These are phyloP conservation scores for Euphrasia confusa DNA, from an alignment of 257 asterid genomes.

Conservation along the genomic window DNA sequence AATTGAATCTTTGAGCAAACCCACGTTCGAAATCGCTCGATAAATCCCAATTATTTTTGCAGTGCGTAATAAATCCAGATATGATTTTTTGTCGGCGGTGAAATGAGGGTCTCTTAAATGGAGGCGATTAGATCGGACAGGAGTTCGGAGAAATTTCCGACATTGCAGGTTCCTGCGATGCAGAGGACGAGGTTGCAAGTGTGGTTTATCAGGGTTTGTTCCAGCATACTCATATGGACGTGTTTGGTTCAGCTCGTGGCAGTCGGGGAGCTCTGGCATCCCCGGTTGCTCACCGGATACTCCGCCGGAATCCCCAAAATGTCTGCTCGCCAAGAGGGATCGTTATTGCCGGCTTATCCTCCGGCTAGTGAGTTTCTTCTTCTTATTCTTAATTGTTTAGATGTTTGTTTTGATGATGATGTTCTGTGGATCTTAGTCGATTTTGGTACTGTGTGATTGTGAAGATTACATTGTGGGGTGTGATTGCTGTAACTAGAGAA, in stretches of 20 bases:
- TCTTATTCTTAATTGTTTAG: neutral
- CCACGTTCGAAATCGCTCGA: constrained; percentile 24
- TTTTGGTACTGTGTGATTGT: constrained; percentile 6
- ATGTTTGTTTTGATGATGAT: constrained; percentile 1
- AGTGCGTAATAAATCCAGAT: constrained; percentile 21
- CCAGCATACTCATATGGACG: constrained; percentile 87
- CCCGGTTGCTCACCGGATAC: constrained; percentile 48
- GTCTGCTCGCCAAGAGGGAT: constrained; percentile 40
- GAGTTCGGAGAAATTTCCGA: constrained; percentile 36
- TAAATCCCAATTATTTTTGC: constrained; percentile 3
- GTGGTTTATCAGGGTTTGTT: constrained; percentile 89
- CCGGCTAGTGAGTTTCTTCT: constrained; percentile 54
- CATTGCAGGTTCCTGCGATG: constrained; percentile 54
- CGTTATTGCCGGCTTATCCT: constrained; percentile 37
- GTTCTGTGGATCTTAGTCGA: constrained; percentile 19
- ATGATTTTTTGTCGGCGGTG: constrained; percentile 46
- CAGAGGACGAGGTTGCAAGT: constrained; percentile 72
- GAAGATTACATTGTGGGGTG: constrained; percentile 15
- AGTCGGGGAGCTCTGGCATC: constrained; percentile 79
- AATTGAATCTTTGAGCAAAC: constrained; percentile 10
- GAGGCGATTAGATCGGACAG: constrained; percentile 51
- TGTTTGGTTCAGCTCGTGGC: constrained; percentile 85
- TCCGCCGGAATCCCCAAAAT: constrained; percentile 30
- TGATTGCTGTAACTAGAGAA: constrained; percentile 7
- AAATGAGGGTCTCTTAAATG: constrained; percentile 46